Evolutionary conservation across 2,329 filamentous ascomycete species (phyloP).

Genomic region (Blumeria hordei): DNA sequence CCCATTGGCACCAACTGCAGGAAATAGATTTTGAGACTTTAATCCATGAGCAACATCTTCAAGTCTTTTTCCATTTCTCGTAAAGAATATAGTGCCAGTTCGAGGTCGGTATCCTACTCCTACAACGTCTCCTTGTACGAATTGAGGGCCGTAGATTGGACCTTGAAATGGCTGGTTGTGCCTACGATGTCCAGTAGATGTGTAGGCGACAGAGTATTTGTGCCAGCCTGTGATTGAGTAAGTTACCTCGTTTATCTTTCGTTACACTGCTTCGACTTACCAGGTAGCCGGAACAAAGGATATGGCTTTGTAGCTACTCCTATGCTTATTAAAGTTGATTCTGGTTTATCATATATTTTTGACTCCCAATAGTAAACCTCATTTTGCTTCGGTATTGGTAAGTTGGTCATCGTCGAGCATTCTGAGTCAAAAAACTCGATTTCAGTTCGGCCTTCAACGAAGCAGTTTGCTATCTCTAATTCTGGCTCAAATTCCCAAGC

Average conservation of each 20-base stretch:
- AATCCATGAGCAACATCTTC: conserved; percentile 85
- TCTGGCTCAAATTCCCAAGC: conserved; percentile 99
- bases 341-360: conserved; percentile 95
- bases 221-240: conserved; percentile 42
- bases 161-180: conserved; percentile 78
- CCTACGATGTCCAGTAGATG: conserved; percentile 64
- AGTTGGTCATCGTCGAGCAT: conserved; percentile 59
- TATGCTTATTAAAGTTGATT: conserved; percentile 64
- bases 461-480: conserved; percentile 94
- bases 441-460: conserved; percentile 86
- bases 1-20: conserved; percentile 85
- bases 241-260: background rate
- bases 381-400: conserved; percentile 94
- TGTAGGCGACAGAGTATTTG: conserved; percentile 78
- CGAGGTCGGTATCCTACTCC: conserved; percentile 87
- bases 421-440: conserved; percentile 98
- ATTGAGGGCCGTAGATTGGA: conserved; percentile 58
- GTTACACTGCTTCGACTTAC: conserved; percentile 24
- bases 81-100: conserved; percentile 92
- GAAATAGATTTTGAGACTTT: conserved; percentile 92
- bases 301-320: conserved; percentile 95
- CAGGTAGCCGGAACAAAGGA: conserved; percentile 77
- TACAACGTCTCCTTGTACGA: conserved; percentile 84
- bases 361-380: conserved; percentile 99
- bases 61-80: conserved; percentile 88